Conservation (phyloP, 495 filamentous ascomycete species). For the Aspergillus hancockii region DNA sequence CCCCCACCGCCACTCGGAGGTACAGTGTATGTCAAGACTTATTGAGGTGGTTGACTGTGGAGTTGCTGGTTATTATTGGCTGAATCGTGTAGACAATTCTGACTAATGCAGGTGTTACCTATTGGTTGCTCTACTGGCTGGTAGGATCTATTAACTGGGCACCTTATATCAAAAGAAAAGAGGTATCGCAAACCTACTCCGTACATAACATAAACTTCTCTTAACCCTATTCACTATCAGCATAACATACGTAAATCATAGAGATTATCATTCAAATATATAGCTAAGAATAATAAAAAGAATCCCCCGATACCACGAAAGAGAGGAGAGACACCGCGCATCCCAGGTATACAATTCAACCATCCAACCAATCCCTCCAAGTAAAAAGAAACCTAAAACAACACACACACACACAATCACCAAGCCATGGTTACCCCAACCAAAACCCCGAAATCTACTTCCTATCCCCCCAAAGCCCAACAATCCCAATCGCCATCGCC, state of each 20-base stretch:
- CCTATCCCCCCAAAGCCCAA: constrained; percentile 86
- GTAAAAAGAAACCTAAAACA: background rate
- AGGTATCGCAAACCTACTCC: no score
- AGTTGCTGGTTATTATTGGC: background rate
- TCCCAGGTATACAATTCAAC: background rate
- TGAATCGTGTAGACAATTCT: no score
- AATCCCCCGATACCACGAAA: background rate
- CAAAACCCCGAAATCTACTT: background rate
- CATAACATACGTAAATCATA: background rate
- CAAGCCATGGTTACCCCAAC: background rate
- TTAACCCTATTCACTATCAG: no score
- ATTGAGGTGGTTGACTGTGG: background rate
- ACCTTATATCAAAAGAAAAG: no score
- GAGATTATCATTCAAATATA: background rate
- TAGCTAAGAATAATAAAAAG: background rate
- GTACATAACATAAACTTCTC: no score
- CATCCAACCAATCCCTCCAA: background rate
- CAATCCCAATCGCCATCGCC: constrained; percentile 72
- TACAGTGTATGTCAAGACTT: background rate
- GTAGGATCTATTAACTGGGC: no score
- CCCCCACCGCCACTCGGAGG: constrained; percentile 27
- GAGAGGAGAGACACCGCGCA: background rate
- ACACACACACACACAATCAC: background rate
- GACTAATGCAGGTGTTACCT: no score
- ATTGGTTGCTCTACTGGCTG: no score